These are phyloP conservation scores for Onygenales sp. DNA, from an alignment of 2,329 filamentous ascomycete genomes.

Conservation along the genomic window DNA sequence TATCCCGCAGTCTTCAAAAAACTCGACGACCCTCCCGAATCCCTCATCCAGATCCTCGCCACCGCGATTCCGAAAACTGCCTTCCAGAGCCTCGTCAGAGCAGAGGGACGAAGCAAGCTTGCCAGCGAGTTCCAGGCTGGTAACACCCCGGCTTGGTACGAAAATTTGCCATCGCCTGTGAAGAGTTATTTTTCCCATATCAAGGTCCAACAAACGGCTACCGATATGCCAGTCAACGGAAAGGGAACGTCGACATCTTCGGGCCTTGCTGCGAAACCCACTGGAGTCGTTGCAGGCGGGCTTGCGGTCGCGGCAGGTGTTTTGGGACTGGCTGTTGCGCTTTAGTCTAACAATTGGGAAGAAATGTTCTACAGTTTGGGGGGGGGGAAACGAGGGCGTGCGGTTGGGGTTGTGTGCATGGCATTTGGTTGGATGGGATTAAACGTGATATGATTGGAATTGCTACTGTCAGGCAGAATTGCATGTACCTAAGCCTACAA, in stretches of 20 bases:
- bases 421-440: too few relatives aligned
- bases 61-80: slow-evolving; percentile 22
- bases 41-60: slow-evolving; percentile 22
- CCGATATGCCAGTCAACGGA: neutral
- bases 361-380: neutral
- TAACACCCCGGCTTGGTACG: slow-evolving; percentile 24
- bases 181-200: slow-evolving; percentile 20
- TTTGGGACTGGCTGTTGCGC: slow-evolving; percentile 16
- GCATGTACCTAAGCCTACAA: too few relatives aligned
- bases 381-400: too few relatives aligned
- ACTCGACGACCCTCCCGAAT: slow-evolving; percentile 16
- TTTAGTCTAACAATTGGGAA: slow-evolving; percentile 6
- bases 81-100: slow-evolving; percentile 21
- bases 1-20: neutral
- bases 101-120: slow-evolving; percentile 20
- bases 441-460: too few relatives aligned
- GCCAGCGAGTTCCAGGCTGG: slow-evolving; percentile 23
- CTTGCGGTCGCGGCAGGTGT: slow-evolving; percentile 16
- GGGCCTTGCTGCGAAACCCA: slow-evolving; percentile 13
- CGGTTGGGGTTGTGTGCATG: too few relatives aligned
- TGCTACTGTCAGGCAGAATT: too few relatives aligned
- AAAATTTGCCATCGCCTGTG: slow-evolving; percentile 20
- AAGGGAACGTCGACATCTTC: slow-evolving; percentile 6
- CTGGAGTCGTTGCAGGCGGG: slow-evolving; percentile 12
- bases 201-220: neutral